These are phyloP conservation scores for Lepiota brunneoincarnata DNA, from an alignment of 768 basidiomycete genomes.

Conservation along the genomic window DNA sequence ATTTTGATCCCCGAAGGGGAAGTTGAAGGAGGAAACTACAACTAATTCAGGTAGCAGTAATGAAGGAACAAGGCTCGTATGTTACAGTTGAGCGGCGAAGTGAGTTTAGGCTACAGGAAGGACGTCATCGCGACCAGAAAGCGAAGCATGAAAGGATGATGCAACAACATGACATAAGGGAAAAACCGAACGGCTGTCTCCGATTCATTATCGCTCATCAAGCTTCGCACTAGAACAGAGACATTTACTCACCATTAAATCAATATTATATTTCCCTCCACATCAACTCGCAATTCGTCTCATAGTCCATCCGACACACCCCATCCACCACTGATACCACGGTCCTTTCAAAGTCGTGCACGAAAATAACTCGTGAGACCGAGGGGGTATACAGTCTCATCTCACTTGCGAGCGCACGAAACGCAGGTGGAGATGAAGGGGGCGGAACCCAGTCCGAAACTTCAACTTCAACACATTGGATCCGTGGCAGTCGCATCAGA, in stretches of 20 bases:
- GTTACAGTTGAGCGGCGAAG: conserved; percentile 7
- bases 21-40: neutral
- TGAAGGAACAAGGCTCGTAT: neutral
- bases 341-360: conserved; percentile 59
- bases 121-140: neutral
- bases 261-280: conserved; percentile 30
- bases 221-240: neutral
- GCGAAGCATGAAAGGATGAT: neutral
- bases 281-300: conserved; percentile 26
- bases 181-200: conserved; percentile 10
- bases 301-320: conserved; percentile 29
- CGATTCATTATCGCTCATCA: conserved; percentile 11
- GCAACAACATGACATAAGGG: conserved; percentile 11
- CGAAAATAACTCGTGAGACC: conserved; percentile 53
- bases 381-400: conserved; percentile 58
- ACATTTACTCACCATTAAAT: conserved; percentile 9
- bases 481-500: conserved; percentile 47
- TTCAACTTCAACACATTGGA: conserved; percentile 61
- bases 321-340: conserved; percentile 38
- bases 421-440: conserved; percentile 47
- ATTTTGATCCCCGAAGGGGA: no score
- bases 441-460: conserved; percentile 64
- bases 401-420: conserved; percentile 59
- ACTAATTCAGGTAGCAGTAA: neutral
- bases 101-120: conserved; percentile 6